A percentile compares a stretch with the other conserved stretches of the same genome.
phyloP scores from a whole-genome alignment of 352 stramenopile genomes.

The Globisporangium barbulae region DNA sequence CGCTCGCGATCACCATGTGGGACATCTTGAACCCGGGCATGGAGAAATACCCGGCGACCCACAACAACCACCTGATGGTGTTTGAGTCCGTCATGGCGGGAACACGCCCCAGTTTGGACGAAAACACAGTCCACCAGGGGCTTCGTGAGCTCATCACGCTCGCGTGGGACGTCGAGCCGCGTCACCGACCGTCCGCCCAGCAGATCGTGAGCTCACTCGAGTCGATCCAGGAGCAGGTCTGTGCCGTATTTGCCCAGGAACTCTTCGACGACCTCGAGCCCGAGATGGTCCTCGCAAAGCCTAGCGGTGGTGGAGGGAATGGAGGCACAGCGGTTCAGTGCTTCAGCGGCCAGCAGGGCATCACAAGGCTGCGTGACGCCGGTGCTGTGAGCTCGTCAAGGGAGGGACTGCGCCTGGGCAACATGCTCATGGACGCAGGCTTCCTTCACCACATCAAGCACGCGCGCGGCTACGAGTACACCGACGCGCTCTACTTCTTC shows the following conservation, averaged over 20 bases:
- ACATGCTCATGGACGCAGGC: constrained; percentile 32
- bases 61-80: constrained; percentile 22
- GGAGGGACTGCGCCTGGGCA: constrained; percentile 36
- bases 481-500: constrained; percentile 26
- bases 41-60: constrained; percentile 21
- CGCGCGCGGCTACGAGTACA: constrained; percentile 22
- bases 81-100: constrained; percentile 32
- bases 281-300: constrained; percentile 10
- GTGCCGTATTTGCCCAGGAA: constrained; percentile 21
- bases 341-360: constrained; percentile 23
- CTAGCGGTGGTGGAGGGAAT: not conserved
- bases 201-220: constrained; percentile 28
- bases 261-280: constrained; percentile 19
- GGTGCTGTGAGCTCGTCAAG: constrained; percentile 11
- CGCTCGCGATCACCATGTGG: constrained; percentile 51
- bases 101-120: constrained; percentile 20
- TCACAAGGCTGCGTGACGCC: constrained; percentile 18
- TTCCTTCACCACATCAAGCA: constrained; percentile 37
- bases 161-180: constrained; percentile 26
- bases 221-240: constrained; percentile 26
- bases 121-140: constrained; percentile 14
- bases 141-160: constrained; percentile 26
- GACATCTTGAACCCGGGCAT: constrained; percentile 35
- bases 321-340: constrained; percentile 11
- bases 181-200: constrained; percentile 19